Evolutionary conservation across 257 asterid genomes (phyloP), one percentile per base, ranked within the genome.

Genomic region (Lycium barbarum): DNA sequence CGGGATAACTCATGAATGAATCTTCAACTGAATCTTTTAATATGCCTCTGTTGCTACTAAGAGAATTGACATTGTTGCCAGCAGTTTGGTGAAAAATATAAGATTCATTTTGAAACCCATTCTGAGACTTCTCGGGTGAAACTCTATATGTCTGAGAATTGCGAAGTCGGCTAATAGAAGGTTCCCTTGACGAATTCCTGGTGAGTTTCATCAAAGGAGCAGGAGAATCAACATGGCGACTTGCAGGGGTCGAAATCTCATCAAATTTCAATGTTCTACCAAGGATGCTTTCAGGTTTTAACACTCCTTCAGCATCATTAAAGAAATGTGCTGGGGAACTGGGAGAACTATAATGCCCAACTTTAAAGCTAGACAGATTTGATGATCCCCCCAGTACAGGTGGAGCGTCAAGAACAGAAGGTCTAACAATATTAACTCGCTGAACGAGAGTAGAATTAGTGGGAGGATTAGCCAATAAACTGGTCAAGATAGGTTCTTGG

Each of bases 401-500:
- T 22, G 86, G 17, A 22, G 84, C 67, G 4, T 78, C 87, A 58
- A 82, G 81, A 82, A 57, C 54, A 45, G 87, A 83, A 80, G 63
- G 57, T 86, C 84, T 49, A 70, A 82, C 81, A 87, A 45, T 83
- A 85, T 83, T 85, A 81, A 71, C 84, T 22, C 35, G 78, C 33
- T 40, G 47, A 79, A 63, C 83, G 40, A 40, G 53, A 83, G 84
- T 54, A 82, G 86, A 79, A 83, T 82, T 83, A 61, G 82, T 40
- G 55, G 81, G 83, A 61, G 89, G 89, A 65, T 85, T 84, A 40
- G 85, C 85, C 86, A 93, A 86, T 80, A 93, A 83, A 90, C 86
- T 93, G 71, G 96, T 84, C 90, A 93, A 71, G 73, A 91, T 22
- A 45, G 98, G 97, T 79, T 90, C 98, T 87, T 86, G 91, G 40